These are phyloP conservation scores for Drosera capensis DNA, from an alignment of 148 eudicot species.

Conservation along the genomic window DNA sequence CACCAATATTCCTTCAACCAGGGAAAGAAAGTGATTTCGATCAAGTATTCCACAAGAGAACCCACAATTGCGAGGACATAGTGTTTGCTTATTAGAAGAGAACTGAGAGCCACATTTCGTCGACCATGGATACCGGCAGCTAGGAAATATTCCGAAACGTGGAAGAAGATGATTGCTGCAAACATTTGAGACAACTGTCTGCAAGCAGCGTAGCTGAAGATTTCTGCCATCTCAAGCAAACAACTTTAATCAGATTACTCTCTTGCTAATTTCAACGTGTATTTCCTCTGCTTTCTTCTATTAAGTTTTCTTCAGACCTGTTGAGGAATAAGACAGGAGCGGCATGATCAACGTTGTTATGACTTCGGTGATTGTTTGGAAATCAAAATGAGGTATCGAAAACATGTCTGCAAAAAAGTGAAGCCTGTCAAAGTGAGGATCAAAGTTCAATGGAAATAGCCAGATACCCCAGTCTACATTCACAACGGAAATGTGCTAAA, in stretches of 20 bases:
- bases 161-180: conserved; percentile 54
- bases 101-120: conserved; percentile 44
- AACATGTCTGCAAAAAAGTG: no score
- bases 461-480: no score
- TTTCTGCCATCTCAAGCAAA: conserved; percentile 27
- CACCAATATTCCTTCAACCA: conserved; percentile 56
- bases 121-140: conserved; percentile 62
- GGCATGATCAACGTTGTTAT: no score
- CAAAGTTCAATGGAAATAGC: no score
- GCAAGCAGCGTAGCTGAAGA: conserved; percentile 42
- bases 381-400: no score
- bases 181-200: conserved; percentile 62
- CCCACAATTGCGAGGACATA: conserved; percentile 63
- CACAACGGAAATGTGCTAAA: no score
- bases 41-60: conserved; percentile 54
- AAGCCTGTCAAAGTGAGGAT: no score
- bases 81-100: conserved; percentile 59
- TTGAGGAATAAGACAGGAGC: no score
- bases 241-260: conserved; percentile 3
- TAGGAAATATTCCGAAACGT: conserved; percentile 57
- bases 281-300: no score
- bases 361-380: no score
- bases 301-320: no score
- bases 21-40: conserved; percentile 49
- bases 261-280: no score